Evolutionary conservation across 2,329 filamentous ascomycete genomes (phyloP).

Genomic region (Cladophialophora bantiana): DNA sequence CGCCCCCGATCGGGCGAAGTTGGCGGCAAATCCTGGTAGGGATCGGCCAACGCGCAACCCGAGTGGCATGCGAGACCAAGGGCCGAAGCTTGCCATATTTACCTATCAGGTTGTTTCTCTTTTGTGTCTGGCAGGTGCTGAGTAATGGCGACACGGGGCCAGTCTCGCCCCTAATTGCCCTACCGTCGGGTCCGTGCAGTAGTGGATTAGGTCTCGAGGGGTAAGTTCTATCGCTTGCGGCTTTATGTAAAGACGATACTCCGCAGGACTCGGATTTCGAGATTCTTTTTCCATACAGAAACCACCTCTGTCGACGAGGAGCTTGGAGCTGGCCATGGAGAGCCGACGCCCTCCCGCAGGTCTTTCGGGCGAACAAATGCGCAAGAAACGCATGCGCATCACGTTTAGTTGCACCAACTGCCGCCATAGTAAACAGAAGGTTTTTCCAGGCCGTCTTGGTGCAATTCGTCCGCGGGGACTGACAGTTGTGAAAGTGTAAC

Average conservation of each 20-base stretch:
- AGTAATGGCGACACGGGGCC: not conserved
- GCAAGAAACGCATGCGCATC: slow-evolving; percentile 23
- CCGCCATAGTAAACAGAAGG: slow-evolving; percentile 26
- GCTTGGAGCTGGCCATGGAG: slow-evolving; percentile 2
- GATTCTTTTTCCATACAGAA: not conserved
- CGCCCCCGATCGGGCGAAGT: not conserved
- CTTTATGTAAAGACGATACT: slow-evolving; percentile 7
- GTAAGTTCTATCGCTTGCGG: slow-evolving; percentile 2
- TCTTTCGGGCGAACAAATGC: slow-evolving; percentile 4
- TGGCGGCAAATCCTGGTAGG: not conserved
- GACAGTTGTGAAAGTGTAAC: slow-evolving; percentile 13
- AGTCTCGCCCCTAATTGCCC: not conserved
- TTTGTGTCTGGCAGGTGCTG: not conserved
- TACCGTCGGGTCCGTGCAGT: slow-evolving; percentile 1
- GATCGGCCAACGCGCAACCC: not conserved
- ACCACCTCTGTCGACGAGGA: not conserved
- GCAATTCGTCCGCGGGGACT: not conserved
- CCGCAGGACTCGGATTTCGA: slow-evolving; percentile 15
- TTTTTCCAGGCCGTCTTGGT: not conserved
- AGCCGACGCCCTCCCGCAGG: slow-evolving; percentile 6
- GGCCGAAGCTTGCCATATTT: not conserved
- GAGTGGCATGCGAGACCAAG: not conserved
- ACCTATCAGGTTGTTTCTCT: not conserved
- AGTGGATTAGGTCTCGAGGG: not conserved
- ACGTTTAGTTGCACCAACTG: slow-evolving; percentile 27